Percentiles rank a stretch among this genome's conserved stretches.
Evolutionary conservation across 306 rosid species (phyloP).

Genomic region (Spatholobus suberectus): DNA sequence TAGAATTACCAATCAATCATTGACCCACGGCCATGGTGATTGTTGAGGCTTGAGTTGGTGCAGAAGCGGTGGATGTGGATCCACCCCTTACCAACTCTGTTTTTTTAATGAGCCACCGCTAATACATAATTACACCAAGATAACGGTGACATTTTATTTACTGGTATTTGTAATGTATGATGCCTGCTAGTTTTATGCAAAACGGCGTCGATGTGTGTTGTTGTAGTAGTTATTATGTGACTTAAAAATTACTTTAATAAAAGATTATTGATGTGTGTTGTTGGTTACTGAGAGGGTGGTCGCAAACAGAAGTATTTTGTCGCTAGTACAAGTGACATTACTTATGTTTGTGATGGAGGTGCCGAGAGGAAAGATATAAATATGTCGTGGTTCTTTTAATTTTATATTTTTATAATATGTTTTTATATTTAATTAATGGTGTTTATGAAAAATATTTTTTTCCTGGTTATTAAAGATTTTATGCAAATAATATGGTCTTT

Average conservation of each 20-base stretch:
- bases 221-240: not conserved
- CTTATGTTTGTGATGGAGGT: not conserved
- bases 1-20: not conserved
- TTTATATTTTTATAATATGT: too few relatives aligned
- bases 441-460: not conserved
- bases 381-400: not conserved
- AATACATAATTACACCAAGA: not conserved
- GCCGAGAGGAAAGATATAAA: not conserved
- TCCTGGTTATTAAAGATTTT: not conserved
- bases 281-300: not conserved
- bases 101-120: not conserved
- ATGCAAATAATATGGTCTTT: not conserved
- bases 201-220: not conserved
- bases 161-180: not conserved
- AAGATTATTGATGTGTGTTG: not conserved
- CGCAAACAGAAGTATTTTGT: not conserved
- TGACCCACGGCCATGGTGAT: not conserved
- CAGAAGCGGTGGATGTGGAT: not conserved
- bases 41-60: constrained; percentile 5
- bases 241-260: not conserved
- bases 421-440: too few relatives aligned
- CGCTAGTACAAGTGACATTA: not conserved
- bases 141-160: not conserved
- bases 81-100: constrained; percentile 7
- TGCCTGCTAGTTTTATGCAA: not conserved